phyloP scores from a whole-genome alignment of 2,329 filamentous ascomycete species.

The Whalleya microplaca region DNA sequence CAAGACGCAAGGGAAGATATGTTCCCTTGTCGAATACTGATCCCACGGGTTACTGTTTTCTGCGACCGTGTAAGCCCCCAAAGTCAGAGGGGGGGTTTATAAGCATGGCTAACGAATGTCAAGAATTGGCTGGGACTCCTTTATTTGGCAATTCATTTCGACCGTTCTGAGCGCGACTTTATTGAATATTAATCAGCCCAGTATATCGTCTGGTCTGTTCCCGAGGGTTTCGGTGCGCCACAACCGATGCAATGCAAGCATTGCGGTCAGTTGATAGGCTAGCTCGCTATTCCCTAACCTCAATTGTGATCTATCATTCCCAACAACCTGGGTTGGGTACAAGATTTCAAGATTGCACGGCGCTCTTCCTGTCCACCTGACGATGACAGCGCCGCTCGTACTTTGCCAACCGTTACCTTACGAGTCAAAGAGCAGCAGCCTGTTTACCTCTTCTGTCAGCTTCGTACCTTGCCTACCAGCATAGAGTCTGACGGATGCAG shows the following conservation, averaged over 20 bases:
- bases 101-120: not conserved
- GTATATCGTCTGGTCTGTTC: not conserved
- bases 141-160: not conserved
- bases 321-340: conserved; percentile 17
- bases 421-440: not conserved
- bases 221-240: not conserved
- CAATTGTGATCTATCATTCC: conserved; percentile 22
- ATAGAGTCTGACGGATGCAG: not conserved
- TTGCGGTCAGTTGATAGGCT: conserved; percentile 4
- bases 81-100: not conserved
- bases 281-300: conserved; percentile 2
- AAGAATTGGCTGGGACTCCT: not conserved
- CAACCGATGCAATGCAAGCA: conserved; percentile 13
- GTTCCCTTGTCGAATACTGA: not conserved
- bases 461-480: not conserved
- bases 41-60: not conserved
- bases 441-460: not conserved
- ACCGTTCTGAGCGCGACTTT: not conserved
- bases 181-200: not conserved
- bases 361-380: conserved; percentile 6
- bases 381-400: conserved; percentile 5
- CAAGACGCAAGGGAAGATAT: not conserved
- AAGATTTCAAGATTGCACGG: conserved; percentile 2
- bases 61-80: not conserved
- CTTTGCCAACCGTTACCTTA: not conserved